Conservation (phyloP, 345 rosid genomes). For the Pseudoturritis turrita region DNA sequence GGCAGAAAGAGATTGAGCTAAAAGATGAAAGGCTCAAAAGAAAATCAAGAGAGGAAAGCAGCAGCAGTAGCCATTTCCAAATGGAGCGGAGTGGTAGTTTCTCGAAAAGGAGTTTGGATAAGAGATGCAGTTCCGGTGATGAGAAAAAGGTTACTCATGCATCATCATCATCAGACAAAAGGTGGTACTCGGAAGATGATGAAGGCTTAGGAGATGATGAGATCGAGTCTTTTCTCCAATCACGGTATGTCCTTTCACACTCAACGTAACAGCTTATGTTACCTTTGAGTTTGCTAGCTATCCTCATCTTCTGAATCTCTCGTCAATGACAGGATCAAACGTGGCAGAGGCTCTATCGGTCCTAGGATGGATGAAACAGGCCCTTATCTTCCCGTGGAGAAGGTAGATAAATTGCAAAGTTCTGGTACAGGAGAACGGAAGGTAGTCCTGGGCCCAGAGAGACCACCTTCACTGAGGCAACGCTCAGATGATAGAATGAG, state of each 20-base stretch:
- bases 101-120: slow-evolving; percentile 28
- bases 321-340: slow-evolving; percentile 52
- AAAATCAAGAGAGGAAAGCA: slow-evolving; percentile 38
- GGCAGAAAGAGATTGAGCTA: slow-evolving; percentile 68
- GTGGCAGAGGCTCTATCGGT: slow-evolving; percentile 88
- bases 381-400: slow-evolving; percentile 53
- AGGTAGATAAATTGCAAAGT: slow-evolving; percentile 22
- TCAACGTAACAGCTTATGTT: not conserved
- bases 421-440: slow-evolving; percentile 23
- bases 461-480: slow-evolving; percentile 35
- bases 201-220: slow-evolving; percentile 72
- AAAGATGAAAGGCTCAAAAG: slow-evolving; percentile 40
- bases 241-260: slow-evolving; percentile 45
- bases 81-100: slow-evolving; percentile 16
- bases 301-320: not conserved
- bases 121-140: slow-evolving; percentile 29
- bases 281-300: not conserved
- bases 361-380: slow-evolving; percentile 94
- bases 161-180: slow-evolving; percentile 43
- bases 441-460: slow-evolving; percentile 50
- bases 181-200: slow-evolving; percentile 34
- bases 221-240: slow-evolving; percentile 65
- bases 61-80: slow-evolving; percentile 26
- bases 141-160: slow-evolving; percentile 16
- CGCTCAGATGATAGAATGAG: slow-evolving; percentile 18